Base-by-base conservation (phyloP, 352 stramenopile genomes). In the Globisporangium radiosum region DNA sequence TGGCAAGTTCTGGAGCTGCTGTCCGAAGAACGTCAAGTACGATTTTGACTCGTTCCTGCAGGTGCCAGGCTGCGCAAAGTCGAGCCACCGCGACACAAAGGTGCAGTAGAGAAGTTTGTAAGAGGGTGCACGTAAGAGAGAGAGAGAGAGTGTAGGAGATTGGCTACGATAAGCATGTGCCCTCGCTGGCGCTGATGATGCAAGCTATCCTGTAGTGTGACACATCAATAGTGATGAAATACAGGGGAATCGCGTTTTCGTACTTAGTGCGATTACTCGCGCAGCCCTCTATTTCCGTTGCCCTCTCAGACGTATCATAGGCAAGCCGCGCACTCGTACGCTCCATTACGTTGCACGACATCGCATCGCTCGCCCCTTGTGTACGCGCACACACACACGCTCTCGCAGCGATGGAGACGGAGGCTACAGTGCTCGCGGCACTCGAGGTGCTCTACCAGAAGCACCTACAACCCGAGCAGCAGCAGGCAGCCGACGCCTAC, bases 11-110 rank as follows among this genome's bases (percentile, higher is more conserved):
- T 98, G 92, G 92, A 92, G 77, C 61, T 98, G 92, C 77, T 98
- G 92, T 64, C 89, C 91, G 14, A 94, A 96, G 65, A 66, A 75
- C 37, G 81, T 96, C 67, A 97, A 97, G 81, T 97, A 97, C 79
- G 90, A 97, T 69, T 98, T 97, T 72, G 90, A 98, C 39, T 91
- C 90, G 55, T 98, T 98, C 69, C 75, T 97, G 17, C 76, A 94
- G 58, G 78, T 98, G 14, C 80, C 85, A 1, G 89, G 88, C 44
- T 97, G 92, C 64, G 76, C 87, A 17, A 80, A 72, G n/a, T 85
- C 81, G 33, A 76, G 82, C 44, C 92, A 97, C 59, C 70, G 84
- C 55, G 87, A 97, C 57, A 63, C 77, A 53, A 91, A 88, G 64
- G 42, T 54, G 43, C 57, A 59, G 54, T 48, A 47, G 52, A 44